Evolutionary conservation across 192 early-diverging fungal species (phyloP).

Genomic region (Linnemannia elongata): DNA sequence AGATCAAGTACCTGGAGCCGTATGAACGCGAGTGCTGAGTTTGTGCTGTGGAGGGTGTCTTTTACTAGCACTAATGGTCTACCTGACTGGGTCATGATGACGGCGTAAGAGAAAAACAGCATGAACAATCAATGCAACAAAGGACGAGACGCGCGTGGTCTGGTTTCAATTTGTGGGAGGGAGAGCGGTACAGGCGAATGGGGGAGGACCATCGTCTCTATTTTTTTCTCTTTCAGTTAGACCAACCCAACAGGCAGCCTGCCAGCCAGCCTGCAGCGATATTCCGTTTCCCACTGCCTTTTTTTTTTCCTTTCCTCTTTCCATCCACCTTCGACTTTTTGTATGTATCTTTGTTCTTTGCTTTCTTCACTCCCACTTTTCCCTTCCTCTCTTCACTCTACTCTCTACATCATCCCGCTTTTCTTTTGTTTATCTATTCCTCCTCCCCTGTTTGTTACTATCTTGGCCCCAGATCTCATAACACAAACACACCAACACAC

Average conservation of each 20-base stretch:
- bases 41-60: neutral
- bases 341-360: neutral
- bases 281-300: neutral
- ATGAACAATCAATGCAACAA: neutral
- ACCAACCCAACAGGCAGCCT: no score
- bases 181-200: neutral
- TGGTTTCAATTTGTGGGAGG: neutral
- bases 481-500: neutral
- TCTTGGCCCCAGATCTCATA: neutral
- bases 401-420: neutral
- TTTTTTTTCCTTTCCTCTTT: no score
- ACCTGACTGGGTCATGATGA: neutral
- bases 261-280: no score
- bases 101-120: neutral
- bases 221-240: neutral
- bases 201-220: neutral
- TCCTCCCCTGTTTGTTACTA: neutral
- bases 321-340: neutral
- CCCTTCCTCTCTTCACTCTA: neutral
- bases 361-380: neutral
- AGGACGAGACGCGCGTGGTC: neutral
- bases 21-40: conserved; percentile 51
- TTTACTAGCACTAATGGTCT: no score
- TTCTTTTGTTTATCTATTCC: neutral
- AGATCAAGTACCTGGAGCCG: conserved; percentile 48